Percentiles rank a stretch among this genome's conserved stretches.
These are phyloP conservation scores for Coemansia sp. DNA, from an alignment of 192 early-diverging fungal species.

Conservation along the genomic window DNA sequence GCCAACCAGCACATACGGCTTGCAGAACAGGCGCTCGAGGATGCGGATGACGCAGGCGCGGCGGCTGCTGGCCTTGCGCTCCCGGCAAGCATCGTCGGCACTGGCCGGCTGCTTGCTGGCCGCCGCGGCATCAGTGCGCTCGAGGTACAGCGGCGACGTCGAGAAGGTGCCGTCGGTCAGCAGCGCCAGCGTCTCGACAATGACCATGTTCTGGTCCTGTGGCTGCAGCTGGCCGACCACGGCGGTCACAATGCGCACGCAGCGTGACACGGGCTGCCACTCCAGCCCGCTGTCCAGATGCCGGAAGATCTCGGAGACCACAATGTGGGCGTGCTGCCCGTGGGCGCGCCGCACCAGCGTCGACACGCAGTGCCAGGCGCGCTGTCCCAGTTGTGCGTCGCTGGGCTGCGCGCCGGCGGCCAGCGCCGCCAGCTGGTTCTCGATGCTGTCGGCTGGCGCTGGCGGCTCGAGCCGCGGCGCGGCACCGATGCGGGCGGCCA, in stretches of 20 bases:
- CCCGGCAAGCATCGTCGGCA: not conserved
- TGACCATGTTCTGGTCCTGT: constrained; percentile 51
- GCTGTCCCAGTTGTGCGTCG: constrained; percentile 12
- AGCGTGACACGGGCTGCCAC: constrained; percentile 29
- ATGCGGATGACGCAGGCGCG: constrained; percentile 39
- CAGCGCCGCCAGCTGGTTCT: constrained; percentile 8
- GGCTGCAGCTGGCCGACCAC: constrained; percentile 36
- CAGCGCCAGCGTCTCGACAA: constrained; percentile 40
- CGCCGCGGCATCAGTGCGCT: not conserved
- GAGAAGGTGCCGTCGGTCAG: constrained; percentile 31
- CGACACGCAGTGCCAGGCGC: constrained; percentile 38
- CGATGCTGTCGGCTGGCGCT: not conserved
- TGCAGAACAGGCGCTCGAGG: constrained; percentile 42
- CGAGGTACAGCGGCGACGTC: constrained; percentile 12
- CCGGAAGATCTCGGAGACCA: constrained; percentile 46
- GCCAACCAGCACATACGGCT: constrained; percentile 48
- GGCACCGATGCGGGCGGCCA: constrained; percentile 34
- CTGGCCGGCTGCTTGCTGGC: not conserved
- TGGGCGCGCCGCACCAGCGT: constrained; percentile 37
- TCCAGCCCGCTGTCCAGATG: constrained; percentile 25
- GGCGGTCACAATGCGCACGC: constrained; percentile 22
- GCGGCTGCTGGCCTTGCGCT: constrained; percentile 8
- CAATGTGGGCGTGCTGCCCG: constrained; percentile 43
- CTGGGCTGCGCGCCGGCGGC: not conserved
- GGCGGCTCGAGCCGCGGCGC: not conserved